Evolutionary conservation across 2,329 filamentous ascomycete genomes (phyloP), one percentile per base, ranked within the genome.

Genomic region (Tolypocladium tropicale): DNA sequence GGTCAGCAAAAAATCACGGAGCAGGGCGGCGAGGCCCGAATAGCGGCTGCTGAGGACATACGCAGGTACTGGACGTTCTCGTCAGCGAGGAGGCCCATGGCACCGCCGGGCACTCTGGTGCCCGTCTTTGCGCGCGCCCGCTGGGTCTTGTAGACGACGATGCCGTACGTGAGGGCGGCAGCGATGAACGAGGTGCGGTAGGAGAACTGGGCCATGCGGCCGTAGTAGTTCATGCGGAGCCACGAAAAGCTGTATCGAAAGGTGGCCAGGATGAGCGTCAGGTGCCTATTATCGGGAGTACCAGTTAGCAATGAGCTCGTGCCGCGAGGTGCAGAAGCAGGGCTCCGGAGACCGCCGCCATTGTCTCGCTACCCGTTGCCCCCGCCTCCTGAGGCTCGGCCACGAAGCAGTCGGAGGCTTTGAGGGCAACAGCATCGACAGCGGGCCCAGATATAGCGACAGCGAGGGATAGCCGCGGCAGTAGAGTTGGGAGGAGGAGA

Each of bases 31-130:
- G 12, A 48, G 25, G 3, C 6, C 18, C 14, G 16, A n/a, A 5
- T 37, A 10, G 43, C 16, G 23, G 7, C 4, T 11, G 6, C 1
- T 12, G 7, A 9, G 16, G 4, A 63, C 90, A 70, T 81, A 97
- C 94, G 79, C 59, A 99, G 81, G 71, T 99, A 99, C 75, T 97
- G 94, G 54, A 99, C 90, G 73, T 99, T 99, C 81, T 99, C 94
- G 71, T 99, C 94, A 14, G 84, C 79, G 56, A 87, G 78, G 62
- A 96, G 77, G 59, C 85, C 81, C 57, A 93, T 55, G 52, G 80
- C 72, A 57, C 88, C 83, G 53, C 71, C 69, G 41, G 74, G 83
- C 65, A 84, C 72, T 70, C 77, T 84, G 59, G 78, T 84, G 61
- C 87, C 86, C 53, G 85, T 79, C 80, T 90, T 88, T 65, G 88